A percentile compares a stretch with the other conserved stretches of the same genome.
Conservation (phyloP, 1,284 basidiomycete genomes). For the Trametes hirsuta region DNA sequence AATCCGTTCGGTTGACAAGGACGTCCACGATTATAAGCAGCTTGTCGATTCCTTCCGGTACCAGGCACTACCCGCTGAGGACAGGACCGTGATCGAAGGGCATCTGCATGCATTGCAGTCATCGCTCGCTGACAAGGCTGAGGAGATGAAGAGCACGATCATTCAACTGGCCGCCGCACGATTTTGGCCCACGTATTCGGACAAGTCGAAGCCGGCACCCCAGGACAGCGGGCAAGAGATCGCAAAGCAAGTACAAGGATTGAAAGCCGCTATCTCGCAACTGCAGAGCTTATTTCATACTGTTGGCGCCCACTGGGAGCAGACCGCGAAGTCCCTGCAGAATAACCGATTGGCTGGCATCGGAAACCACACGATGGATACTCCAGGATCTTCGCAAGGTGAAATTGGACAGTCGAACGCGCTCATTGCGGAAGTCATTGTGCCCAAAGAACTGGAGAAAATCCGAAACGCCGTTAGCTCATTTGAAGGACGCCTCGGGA, state of each 20-base stretch:
- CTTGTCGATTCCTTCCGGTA: constrained; percentile 27
- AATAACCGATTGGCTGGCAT: constrained; percentile 6
- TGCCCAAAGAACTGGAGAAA: constrained; percentile 23
- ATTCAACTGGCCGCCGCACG: constrained; percentile 14
- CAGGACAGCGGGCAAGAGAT: constrained; percentile 10
- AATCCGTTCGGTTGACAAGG: constrained; percentile 21
- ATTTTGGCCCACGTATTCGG: constrained; percentile 19
- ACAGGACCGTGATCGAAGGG: constrained; percentile 20
- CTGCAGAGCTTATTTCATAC: constrained; percentile 17
- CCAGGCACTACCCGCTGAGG: constrained; percentile 12
- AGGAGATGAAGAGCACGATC: constrained; percentile 17
- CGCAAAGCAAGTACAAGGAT: constrained; percentile 6
- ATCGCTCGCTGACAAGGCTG: constrained; percentile 15
- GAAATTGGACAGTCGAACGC: constrained; percentile 11
- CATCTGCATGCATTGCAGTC: constrained; percentile 20
- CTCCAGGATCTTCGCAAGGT: neutral
- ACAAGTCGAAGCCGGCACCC: neutral
- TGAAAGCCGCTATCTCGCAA: constrained; percentile 14
- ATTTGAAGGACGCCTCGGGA: constrained; percentile 18
- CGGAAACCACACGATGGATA: neutral
- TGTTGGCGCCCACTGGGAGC: constrained; percentile 18
- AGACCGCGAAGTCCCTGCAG: constrained; percentile 14
- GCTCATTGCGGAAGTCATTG: constrained; percentile 21
- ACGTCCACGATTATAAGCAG: constrained; percentile 22
- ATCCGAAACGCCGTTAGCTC: constrained; percentile 14